These are phyloP conservation scores for Spathaspora arborariae DNA, from an alignment of 805 yeast genomes.

Conservation along the genomic window DNA sequence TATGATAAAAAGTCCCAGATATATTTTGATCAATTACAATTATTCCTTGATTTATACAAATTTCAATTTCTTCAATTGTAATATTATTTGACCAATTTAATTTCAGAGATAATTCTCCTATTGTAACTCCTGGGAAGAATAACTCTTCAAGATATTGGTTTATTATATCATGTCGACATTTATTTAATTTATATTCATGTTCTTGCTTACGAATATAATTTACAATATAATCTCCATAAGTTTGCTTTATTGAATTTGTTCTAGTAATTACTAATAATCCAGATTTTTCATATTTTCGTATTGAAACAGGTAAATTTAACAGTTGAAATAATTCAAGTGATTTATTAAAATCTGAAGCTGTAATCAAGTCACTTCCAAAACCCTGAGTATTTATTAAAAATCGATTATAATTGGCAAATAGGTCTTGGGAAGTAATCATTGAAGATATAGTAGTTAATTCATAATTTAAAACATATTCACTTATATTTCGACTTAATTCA, in stretches of 20 bases:
- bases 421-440: conserved; percentile 39
- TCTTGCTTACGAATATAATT: conserved; percentile 22
- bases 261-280: conserved; percentile 33
- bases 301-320: conserved; percentile 54
- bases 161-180: conserved; percentile 13
- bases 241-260: conserved; percentile 13
- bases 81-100: conserved; percentile 68
- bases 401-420: conserved; percentile 40
- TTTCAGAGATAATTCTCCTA: conserved; percentile 40
- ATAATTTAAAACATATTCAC: conserved; percentile 54
- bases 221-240: conserved; percentile 27
- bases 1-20: conserved; percentile 61
- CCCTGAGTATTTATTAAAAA: conserved; percentile 34
- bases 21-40: conserved; percentile 66
- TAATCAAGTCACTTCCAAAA: conserved; percentile 58
- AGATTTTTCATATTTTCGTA: conserved; percentile 29
- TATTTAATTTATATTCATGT: conserved; percentile 19
- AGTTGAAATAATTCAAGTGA: conserved; percentile 56
- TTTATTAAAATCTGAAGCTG: conserved; percentile 63
- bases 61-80: conserved; percentile 59
- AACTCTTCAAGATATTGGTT: conserved; percentile 12
- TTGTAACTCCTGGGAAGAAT: conserved; percentile 31
- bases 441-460: conserved; percentile 29
- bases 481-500: conserved; percentile 75
- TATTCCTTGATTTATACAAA: conserved; percentile 53